Percentiles rank a stretch among this genome's conserved stretches.
These are phyloP conservation scores for Malassezia obtusa DNA, from an alignment of 1,284 basidiomycete genomes.

Conservation along the genomic window DNA sequence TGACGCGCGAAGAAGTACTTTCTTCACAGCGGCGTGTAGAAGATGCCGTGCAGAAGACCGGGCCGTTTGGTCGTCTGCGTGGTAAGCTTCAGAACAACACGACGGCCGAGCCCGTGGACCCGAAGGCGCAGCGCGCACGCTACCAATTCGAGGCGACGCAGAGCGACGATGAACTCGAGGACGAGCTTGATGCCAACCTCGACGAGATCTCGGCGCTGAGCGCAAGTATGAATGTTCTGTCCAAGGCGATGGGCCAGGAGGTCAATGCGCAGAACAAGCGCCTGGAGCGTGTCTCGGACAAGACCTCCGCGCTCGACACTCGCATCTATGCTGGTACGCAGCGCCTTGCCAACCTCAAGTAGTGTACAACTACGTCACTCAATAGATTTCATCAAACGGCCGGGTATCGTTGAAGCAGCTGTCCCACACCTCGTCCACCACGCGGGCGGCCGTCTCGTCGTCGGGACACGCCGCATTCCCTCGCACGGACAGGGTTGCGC, in stretches of 20 bases:
- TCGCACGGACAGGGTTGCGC: slow-evolving; percentile 71
- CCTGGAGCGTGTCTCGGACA: slow-evolving; percentile 39
- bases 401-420: slow-evolving; percentile 89
- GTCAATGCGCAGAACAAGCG: slow-evolving; percentile 41
- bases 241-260: slow-evolving; percentile 63
- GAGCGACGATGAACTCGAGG: slow-evolving; percentile 79
- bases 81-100: slow-evolving; percentile 18
- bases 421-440: slow-evolving; percentile 92
- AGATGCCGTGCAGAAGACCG: slow-evolving; percentile 53
- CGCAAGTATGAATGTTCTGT: slow-evolving; percentile 72
- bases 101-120: slow-evolving; percentile 49
- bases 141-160: slow-evolving; percentile 91
- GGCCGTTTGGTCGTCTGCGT: slow-evolving; percentile 26
- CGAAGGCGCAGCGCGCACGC: slow-evolving; percentile 64
- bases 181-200: slow-evolving; percentile 77
- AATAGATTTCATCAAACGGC: slow-evolving; percentile 72
- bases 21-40: slow-evolving; percentile 79
- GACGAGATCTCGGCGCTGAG: slow-evolving; percentile 75
- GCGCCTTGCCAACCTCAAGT: slow-evolving; percentile 38
- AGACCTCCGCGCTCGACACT: slow-evolving; percentile 39
- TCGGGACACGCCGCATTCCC: slow-evolving; percentile 72
- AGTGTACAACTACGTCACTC: slow-evolving; percentile 4
- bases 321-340: slow-evolving; percentile 43
- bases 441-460: slow-evolving; percentile 66
- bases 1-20: slow-evolving; percentile 56